Conservation (phyloP, 257 asterid species). For the Solanum piurae region DNA sequence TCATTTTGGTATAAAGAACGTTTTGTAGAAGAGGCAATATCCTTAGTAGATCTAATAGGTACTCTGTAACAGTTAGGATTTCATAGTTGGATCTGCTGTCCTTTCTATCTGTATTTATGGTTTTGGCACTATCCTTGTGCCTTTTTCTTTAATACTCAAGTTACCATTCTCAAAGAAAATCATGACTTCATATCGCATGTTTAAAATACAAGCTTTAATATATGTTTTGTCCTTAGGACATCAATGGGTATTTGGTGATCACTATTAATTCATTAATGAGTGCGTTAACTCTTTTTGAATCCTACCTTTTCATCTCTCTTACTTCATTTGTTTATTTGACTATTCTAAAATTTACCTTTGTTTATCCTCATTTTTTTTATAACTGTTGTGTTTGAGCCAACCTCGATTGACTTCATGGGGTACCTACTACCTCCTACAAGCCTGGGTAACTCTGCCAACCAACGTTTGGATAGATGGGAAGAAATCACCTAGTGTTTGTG, state of each 20-base stretch:
- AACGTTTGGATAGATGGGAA: not conserved
- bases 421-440: not conserved
- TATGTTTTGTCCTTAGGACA: not conserved
- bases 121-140: not conserved
- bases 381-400: not conserved
- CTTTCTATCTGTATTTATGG: not conserved
- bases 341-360: not conserved
- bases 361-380: not conserved
- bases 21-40: not conserved
- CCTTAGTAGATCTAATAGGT: not conserved
- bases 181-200: not conserved
- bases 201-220: not conserved
- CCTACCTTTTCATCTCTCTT: not conserved
- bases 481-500: not conserved
- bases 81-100: not conserved
- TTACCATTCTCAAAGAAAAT: not conserved
- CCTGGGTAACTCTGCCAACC: not conserved
- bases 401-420: not conserved
- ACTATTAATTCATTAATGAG: not conserved
- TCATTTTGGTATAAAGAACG: not conserved
- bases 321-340: not conserved
- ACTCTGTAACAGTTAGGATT: not conserved
- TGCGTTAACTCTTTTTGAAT: not conserved
- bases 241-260: not conserved
- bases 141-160: not conserved